Conservation (phyloP, 768 basidiomycete genomes). For the Lepiota subincarnata region DNA sequence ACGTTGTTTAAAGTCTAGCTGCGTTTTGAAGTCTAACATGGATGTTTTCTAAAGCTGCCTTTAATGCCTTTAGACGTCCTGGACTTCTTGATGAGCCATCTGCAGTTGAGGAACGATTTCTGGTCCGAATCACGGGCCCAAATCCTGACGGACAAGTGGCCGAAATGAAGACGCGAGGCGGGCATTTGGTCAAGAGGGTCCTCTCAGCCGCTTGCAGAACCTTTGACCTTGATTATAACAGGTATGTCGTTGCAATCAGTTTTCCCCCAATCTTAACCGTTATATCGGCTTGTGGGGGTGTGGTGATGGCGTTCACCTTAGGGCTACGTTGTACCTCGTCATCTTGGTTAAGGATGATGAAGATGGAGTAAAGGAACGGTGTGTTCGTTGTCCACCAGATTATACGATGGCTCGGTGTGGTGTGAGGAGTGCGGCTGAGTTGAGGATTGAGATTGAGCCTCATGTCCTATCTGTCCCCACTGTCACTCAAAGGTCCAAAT, state of each 20-base stretch:
- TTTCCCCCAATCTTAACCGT: no score
- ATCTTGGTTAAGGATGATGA: slow-evolving; percentile 13
- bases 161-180: slow-evolving; percentile 41
- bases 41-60: no score
- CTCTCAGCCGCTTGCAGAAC: slow-evolving; percentile 36
- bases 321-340: slow-evolving; percentile 16
- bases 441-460: slow-evolving; percentile 1
- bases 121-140: slow-evolving; percentile 24
- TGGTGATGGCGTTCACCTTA: slow-evolving; percentile 1
- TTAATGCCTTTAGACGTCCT: no score
- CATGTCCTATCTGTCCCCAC: no score
- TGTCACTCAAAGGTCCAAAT: not conserved
- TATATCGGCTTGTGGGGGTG: not conserved
- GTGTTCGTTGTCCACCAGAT: slow-evolving; percentile 18
- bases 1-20: no score
- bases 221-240: slow-evolving; percentile 29
- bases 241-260: no score
- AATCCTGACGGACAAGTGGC: slow-evolving; percentile 16
- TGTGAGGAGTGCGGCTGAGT: slow-evolving; percentile 6
- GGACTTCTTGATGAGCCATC: not conserved
- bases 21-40: no score
- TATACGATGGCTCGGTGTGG: slow-evolving; percentile 23
- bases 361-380: slow-evolving; percentile 6
- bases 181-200: slow-evolving; percentile 37
- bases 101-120: slow-evolving; percentile 23